Conservation (phyloP, 257 asterid species). For the Jacaranda copaia region DNA sequence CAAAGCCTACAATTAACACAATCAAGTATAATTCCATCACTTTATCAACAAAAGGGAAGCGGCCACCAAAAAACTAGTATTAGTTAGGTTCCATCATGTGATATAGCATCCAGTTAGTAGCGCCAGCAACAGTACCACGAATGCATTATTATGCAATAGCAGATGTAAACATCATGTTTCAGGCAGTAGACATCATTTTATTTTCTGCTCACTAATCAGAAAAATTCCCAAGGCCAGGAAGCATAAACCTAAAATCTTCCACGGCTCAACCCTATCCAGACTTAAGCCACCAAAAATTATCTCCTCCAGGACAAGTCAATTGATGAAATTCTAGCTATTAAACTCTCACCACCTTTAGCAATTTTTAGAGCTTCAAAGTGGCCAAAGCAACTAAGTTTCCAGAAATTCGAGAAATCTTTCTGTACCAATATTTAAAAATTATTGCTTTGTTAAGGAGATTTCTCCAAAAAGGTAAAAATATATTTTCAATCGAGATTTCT, state of each 20-base stretch:
- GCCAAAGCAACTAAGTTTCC: background rate
- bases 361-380: slow-evolving; percentile 6
- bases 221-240: background rate
- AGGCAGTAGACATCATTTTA: background rate
- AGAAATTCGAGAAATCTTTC: background rate
- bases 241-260: background rate
- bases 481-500: slow-evolving; percentile 18
- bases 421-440: background rate
- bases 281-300: slow-evolving; percentile 6
- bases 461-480: background rate
- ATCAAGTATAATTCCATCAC: background rate
- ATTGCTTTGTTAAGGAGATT: background rate
- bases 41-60: background rate
- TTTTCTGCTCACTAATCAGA: background rate
- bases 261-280: background rate
- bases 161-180: no score
- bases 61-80: background rate
- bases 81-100: background rate
- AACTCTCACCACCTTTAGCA: background rate
- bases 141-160: no score
- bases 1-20: slow-evolving; percentile 1
- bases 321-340: background rate
- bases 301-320: slow-evolving; percentile 5
- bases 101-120: background rate
- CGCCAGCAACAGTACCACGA: no score